Evolutionary conservation across 2,329 filamentous ascomycete genomes (phyloP).

Genomic region (Colletotrichum neosansevieriae): DNA sequence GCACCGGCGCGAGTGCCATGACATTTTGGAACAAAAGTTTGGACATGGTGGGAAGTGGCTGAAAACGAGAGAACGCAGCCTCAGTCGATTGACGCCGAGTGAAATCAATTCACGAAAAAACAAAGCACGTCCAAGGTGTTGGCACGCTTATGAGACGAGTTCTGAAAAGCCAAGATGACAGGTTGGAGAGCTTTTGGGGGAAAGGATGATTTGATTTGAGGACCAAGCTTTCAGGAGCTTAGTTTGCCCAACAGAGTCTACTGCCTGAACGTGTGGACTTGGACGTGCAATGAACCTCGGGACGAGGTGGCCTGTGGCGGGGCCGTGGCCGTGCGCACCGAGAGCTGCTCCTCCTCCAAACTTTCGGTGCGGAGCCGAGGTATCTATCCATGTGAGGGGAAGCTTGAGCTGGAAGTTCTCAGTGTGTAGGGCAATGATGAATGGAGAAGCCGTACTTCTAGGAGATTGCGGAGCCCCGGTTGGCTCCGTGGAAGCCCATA

Average conservation of each 20-base stretch:
- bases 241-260: conserved; percentile 15
- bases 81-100: background rate
- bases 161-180: background rate
- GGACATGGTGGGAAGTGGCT: conserved; percentile 20
- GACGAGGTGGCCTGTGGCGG: conserved; percentile 28
- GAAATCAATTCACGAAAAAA: background rate
- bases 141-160: conserved; percentile 17
- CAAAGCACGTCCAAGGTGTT: background rate
- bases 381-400: conserved; percentile 30
- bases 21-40: conserved; percentile 32
- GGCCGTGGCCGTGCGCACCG: conserved; percentile 32
- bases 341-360: conserved; percentile 24
- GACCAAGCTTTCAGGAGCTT: conserved; percentile 7
- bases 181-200: conserved; percentile 5
- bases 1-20: conserved; percentile 31
- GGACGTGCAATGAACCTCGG: conserved; percentile 33
- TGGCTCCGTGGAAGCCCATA: conserved; percentile 5
- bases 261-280: conserved; percentile 13
- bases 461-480: conserved; percentile 16
- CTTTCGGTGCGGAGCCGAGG: conserved; percentile 36
- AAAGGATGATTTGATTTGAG: conserved; percentile 15
- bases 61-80: background rate
- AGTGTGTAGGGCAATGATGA: background rate
- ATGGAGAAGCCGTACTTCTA: background rate
- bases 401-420: background rate